phyloP scores from a whole-genome alignment of 257 asterid species.

The Osmanthus fragrans region DNA sequence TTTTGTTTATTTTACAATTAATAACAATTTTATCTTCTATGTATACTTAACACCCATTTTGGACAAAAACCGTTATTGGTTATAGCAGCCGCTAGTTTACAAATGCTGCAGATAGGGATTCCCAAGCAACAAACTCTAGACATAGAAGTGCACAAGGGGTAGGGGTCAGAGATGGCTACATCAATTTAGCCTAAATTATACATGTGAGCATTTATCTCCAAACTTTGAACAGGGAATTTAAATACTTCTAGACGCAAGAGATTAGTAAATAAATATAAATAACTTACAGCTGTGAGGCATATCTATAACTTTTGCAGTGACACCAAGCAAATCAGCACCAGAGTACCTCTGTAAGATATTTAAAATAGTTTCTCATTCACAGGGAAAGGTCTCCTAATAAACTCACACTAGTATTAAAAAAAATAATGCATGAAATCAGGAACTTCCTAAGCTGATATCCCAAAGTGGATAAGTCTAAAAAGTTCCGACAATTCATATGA shows the following conservation, averaged over 20 bases:
- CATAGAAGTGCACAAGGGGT: neutral
- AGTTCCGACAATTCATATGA: conserved; percentile 4
- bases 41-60: neutral
- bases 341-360: conserved; percentile 65
- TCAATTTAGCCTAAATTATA: neutral
- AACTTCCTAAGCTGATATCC: conserved; percentile 6
- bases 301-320: conserved; percentile 75
- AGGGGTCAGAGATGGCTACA: neutral
- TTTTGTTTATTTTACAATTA: neutral
- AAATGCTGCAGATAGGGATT: neutral
- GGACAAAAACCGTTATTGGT: neutral
- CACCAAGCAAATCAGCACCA: conserved; percentile 86
- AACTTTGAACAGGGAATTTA: neutral
- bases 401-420: conserved; percentile 8
- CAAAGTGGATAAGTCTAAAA: neutral
- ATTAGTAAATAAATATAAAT: conserved; percentile 21
- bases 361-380: conserved; percentile 28
- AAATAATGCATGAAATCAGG: neutral
- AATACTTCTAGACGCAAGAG: neutral
- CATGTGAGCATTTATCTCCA: neutral
- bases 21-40: neutral
- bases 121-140: neutral
- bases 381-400: conserved; percentile 15
- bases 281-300: conserved; percentile 80
- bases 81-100: neutral